These are phyloP conservation scores for Tulasnella sp. DNA, from an alignment of 768 basidiomycete genomes.

Conservation along the genomic window DNA sequence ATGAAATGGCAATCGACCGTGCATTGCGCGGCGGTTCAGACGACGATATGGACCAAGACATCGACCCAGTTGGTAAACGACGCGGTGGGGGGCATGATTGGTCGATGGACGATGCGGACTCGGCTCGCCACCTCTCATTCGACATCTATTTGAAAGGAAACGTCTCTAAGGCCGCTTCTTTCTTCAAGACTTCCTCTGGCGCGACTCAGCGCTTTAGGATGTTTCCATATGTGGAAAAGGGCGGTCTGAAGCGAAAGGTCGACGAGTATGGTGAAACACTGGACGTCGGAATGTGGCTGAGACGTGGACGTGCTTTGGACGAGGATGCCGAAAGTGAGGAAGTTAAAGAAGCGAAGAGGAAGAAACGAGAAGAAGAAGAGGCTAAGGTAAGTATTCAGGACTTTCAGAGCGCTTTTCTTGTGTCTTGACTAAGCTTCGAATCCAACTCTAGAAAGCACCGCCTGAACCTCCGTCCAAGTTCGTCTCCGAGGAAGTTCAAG, in stretches of 20 bases:
- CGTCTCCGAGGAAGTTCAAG: constrained; percentile 70
- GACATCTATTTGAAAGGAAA: constrained; percentile 99
- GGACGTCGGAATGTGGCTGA: constrained; percentile 94
- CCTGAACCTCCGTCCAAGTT: constrained; percentile 93
- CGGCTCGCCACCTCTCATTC: constrained; percentile 78
- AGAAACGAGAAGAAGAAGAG: constrained; percentile 75
- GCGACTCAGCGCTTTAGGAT: constrained; percentile 86
- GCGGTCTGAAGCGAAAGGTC: constrained; percentile 66
- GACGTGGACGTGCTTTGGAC: constrained; percentile 88
- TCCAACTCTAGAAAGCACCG: constrained; percentile 59
- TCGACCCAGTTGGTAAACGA: constrained; percentile 45
- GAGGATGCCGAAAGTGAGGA: constrained; percentile 87
- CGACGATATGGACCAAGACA: constrained; percentile 67
- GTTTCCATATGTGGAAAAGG: constrained; percentile 94
- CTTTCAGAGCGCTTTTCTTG: background rate
- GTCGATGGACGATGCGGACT: constrained; percentile 63
- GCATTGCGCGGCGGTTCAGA: constrained; percentile 38
- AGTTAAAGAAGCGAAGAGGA: constrained; percentile 66
- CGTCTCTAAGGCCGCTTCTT: constrained; percentile 74
- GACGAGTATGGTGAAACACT: constrained; percentile 96
- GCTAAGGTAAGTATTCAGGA: constrained; percentile 59
- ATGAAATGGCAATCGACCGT: constrained; percentile 29
- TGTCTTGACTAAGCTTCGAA: background rate
- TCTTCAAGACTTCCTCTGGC: constrained; percentile 77
- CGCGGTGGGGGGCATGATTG: constrained; percentile 24